phyloP scores from a whole-genome alignment of 768 basidiomycete genomes.

The Gymnopilus junonius region DNA sequence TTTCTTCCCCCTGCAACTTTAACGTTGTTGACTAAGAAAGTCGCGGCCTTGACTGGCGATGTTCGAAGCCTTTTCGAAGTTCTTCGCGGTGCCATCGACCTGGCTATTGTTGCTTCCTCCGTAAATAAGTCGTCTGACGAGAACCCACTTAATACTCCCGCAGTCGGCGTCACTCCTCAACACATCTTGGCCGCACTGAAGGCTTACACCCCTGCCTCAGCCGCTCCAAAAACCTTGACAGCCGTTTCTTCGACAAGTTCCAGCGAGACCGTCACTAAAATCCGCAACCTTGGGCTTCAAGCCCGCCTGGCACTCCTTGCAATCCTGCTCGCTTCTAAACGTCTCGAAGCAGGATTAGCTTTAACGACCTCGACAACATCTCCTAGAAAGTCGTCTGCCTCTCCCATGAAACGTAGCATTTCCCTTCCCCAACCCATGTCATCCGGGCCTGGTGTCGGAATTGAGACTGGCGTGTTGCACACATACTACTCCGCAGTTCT shows the following conservation, averaged over 20 bases:
- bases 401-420: constrained; percentile 58
- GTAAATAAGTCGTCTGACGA: constrained; percentile 22
- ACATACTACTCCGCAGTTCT: constrained; percentile 66
- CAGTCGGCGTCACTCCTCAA: constrained; percentile 60
- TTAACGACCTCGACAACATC: constrained; percentile 44
- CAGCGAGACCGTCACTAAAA: constrained; percentile 69
- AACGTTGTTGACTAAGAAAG: constrained; percentile 75
- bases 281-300: constrained; percentile 74
- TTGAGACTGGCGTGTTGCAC: constrained; percentile 68
- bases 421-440: constrained; percentile 34
- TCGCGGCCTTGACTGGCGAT: constrained; percentile 83
- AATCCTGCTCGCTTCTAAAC: constrained; percentile 65
- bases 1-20: constrained; percentile 70
- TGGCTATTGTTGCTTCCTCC: constrained; percentile 45
- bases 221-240: constrained; percentile 27
- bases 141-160: constrained; percentile 38
- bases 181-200: constrained; percentile 80
- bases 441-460: constrained; percentile 33
- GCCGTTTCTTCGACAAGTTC: constrained; percentile 35
- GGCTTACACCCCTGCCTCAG: constrained; percentile 58
- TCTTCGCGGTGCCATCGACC: constrained; percentile 77
- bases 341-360: constrained; percentile 60
- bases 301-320: constrained; percentile 71
- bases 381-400: constrained; percentile 39
- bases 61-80: constrained; percentile 83